A percentile compares a stretch with the other conserved stretches of the same genome.
phyloP scores from a whole-genome alignment of 768 basidiomycete genomes.

The Tylopilus sp. region DNA sequence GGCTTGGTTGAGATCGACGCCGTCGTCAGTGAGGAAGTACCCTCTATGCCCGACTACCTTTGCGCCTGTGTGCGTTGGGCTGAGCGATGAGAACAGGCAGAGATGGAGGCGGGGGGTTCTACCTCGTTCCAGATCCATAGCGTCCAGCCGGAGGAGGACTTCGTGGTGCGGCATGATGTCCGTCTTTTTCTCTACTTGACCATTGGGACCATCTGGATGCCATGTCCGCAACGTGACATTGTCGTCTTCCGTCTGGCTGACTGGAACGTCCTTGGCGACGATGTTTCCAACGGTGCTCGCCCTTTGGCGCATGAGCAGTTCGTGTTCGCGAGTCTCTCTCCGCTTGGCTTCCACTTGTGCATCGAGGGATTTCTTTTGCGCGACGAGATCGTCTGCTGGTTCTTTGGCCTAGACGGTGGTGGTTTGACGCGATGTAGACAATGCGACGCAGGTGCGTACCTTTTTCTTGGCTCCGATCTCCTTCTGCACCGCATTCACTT shows the following conservation, averaged over 20 bases:
- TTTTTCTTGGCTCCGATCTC: slow-evolving; percentile 94
- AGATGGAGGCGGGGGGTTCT: background rate
- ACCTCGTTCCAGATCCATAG: slow-evolving; percentile 97
- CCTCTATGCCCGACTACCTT: slow-evolving; percentile 96
- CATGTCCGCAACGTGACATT: slow-evolving; percentile 79
- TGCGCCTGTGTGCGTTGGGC: slow-evolving; percentile 50
- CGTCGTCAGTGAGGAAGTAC: slow-evolving; percentile 93
- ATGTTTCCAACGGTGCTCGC: slow-evolving; percentile 88
- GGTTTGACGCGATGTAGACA: background rate
- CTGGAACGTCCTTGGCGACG: slow-evolving; percentile 81
- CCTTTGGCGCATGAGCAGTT: slow-evolving; percentile 73
- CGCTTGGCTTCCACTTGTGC: slow-evolving; percentile 72
- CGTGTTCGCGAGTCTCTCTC: slow-evolving; percentile 74
- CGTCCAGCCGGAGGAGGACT: slow-evolving; percentile 88
- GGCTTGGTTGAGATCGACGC: slow-evolving; percentile 96
- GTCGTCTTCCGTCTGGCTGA: slow-evolving; percentile 93
- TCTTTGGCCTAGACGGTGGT: slow-evolving; percentile 71
- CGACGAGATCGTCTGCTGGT: slow-evolving; percentile 82
- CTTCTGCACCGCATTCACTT: slow-evolving; percentile 90
- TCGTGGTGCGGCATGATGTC: slow-evolving; percentile 97
- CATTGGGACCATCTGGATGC: slow-evolving; percentile 77
- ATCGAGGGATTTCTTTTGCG: slow-evolving; percentile 82
- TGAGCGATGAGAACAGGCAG: slow-evolving; percentile 4
- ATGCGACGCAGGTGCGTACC: slow-evolving; percentile 37
- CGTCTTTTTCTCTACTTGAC: slow-evolving; percentile 64